These are phyloP conservation scores for Fusarium vanettenii DNA, from an alignment of 2,329 filamentous ascomycete species.

Conservation along the genomic window DNA sequence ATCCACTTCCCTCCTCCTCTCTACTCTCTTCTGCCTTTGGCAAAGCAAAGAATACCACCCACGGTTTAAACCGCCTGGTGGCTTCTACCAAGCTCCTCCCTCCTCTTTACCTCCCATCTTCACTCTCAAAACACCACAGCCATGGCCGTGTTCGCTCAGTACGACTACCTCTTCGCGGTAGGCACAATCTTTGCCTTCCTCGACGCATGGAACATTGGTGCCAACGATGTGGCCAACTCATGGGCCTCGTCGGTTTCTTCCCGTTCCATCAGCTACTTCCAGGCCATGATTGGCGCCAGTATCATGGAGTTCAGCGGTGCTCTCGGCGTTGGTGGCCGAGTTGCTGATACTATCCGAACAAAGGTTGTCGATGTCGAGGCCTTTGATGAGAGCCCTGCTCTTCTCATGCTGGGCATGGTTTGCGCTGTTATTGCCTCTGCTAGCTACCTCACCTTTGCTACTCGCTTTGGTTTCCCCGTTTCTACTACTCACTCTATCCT, in stretches of 20 bases:
- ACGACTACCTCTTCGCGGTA: slow-evolving; percentile 72
- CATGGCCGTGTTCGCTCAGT: slow-evolving; percentile 57
- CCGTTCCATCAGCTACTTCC: slow-evolving; percentile 70
- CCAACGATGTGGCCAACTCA: slow-evolving; percentile 78
- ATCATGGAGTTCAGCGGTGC: slow-evolving; percentile 73
- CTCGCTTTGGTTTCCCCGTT: slow-evolving; percentile 66
- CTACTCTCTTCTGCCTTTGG: neutral
- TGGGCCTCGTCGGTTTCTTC: slow-evolving; percentile 82
- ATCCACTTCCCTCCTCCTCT: neutral
- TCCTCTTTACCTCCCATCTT: neutral
- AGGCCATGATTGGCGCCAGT: slow-evolving; percentile 68
- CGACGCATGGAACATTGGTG: slow-evolving; percentile 75
- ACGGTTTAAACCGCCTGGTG: slow-evolving; percentile 2
- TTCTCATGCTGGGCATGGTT: slow-evolving; percentile 70
- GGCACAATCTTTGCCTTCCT: slow-evolving; percentile 74
- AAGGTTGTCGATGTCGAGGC: slow-evolving; percentile 63
- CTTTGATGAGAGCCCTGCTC: slow-evolving; percentile 60
- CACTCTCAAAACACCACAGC: neutral
- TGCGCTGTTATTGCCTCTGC: slow-evolving; percentile 66
- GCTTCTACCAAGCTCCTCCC: neutral
- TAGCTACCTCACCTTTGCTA: slow-evolving; percentile 67
- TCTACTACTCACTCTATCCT: slow-evolving; percentile 72
- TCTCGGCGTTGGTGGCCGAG: slow-evolving; percentile 69
- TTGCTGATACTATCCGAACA: slow-evolving; percentile 71
- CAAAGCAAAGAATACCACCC: neutral